phyloP scores from a whole-genome alignment of 306 rosid genomes.

The Leucaena leucocephala region DNA sequence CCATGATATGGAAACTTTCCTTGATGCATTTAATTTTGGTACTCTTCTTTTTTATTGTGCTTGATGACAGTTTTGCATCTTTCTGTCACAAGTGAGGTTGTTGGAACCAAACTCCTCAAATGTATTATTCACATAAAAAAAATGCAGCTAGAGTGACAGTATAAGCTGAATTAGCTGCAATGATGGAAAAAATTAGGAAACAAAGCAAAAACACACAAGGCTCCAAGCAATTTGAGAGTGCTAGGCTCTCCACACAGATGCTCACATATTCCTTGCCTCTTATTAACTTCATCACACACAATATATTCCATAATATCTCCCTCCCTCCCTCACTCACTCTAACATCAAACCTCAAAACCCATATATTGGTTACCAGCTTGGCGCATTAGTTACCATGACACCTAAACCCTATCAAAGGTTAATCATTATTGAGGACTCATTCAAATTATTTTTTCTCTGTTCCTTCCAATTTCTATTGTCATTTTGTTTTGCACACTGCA shows the following conservation, averaged over 20 bases:
- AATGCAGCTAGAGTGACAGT: background rate
- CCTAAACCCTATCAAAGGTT: background rate
- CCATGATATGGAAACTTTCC: background rate
- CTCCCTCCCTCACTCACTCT: background rate
- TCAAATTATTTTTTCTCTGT: background rate
- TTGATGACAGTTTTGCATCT: constrained; percentile 8
- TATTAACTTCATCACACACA: background rate
- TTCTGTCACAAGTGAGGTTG: background rate
- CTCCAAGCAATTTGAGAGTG: background rate
- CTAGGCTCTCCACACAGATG: background rate
- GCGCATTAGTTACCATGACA: background rate
- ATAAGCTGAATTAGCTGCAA: background rate
- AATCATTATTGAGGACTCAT: background rate
- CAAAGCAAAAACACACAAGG: background rate
- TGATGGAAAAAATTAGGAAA: background rate
- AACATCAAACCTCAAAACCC: background rate
- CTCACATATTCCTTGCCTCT: background rate
- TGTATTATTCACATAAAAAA: background rate
- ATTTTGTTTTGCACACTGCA: background rate
- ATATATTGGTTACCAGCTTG: background rate
- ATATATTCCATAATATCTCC: background rate
- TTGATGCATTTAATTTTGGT: background rate
- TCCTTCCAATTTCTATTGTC: background rate
- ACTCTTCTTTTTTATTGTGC: background rate
- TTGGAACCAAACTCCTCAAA: background rate